These are phyloP conservation scores for Gloeophyllum trabeum DNA, from an alignment of 768 basidiomycete genomes.

Conservation along the genomic window DNA sequence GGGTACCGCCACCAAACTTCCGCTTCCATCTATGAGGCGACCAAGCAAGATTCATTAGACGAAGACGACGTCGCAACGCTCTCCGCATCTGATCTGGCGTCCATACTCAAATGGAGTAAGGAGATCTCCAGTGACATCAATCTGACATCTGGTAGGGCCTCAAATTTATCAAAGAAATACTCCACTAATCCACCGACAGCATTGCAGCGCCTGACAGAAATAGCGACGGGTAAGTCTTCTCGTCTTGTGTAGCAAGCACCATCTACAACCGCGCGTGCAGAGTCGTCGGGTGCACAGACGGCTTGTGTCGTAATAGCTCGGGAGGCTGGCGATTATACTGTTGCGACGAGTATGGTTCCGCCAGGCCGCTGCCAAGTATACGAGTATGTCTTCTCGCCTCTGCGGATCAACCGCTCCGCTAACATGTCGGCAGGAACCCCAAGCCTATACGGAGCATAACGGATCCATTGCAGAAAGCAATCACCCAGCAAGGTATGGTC, in stretches of 20 bases:
- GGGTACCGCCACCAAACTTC: slow-evolving; percentile 20
- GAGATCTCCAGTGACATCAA: slow-evolving; percentile 69
- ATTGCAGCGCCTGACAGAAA: slow-evolving; percentile 59
- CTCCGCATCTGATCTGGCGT: slow-evolving; percentile 48
- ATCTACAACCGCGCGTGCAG: too few species aligned
- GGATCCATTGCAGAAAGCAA: slow-evolving; percentile 55
- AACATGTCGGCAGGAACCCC: slow-evolving; percentile 32
- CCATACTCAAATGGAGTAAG: slow-evolving; percentile 66
- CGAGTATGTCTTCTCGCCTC: slow-evolving; percentile 33
- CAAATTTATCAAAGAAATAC: too few species aligned
- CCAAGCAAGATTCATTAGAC: slow-evolving; percentile 26
- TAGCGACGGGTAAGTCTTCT: slow-evolving; percentile 40
- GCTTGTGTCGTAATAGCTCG: slow-evolving; percentile 60
- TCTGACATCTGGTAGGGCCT: slow-evolving; percentile 40
- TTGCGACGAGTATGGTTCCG: slow-evolving; percentile 53
- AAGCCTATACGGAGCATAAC: slow-evolving; percentile 43
- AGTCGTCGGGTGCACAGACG: slow-evolving; percentile 55
- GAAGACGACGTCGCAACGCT: slow-evolving; percentile 45
- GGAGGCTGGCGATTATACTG: slow-evolving; percentile 60
- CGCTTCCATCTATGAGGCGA: slow-evolving; percentile 18
- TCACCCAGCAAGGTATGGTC: slow-evolving; percentile 54
- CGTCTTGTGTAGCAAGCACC: too few species aligned
- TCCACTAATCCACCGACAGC: slow-evolving; percentile 22
- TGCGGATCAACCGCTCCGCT: slow-evolving; percentile 1
- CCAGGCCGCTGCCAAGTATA: slow-evolving; percentile 55